A percentile compares a stretch with the other conserved stretches of the same genome.
Evolutionary conservation across 192 early-diverging fungal species (phyloP).

Genomic region (Backusella tarrabulga): DNA sequence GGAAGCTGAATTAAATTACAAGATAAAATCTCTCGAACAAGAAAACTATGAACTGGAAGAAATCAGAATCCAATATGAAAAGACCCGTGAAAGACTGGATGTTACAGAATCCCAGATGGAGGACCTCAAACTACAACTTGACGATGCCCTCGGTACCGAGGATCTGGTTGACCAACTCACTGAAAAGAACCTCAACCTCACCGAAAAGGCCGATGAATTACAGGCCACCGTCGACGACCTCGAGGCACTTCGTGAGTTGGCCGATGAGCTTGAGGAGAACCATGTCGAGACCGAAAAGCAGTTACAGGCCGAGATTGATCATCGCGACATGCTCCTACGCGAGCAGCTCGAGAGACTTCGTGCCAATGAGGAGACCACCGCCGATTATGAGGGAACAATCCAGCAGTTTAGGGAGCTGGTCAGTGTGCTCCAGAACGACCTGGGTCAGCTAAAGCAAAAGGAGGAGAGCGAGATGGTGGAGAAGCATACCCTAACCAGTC

Average conservation of each 20-base stretch:
- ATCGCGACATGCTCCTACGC: conserved; percentile 65
- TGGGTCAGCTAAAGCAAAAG: conserved; percentile 66
- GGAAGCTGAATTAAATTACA: conserved; percentile 64
- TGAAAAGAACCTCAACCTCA: conserved; percentile 80
- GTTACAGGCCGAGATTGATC: conserved; percentile 78
- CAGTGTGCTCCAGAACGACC: conserved; percentile 67
- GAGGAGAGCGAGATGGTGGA: conserved; percentile 55
- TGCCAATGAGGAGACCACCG: conserved; percentile 72
- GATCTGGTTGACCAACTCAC: conserved; percentile 82
- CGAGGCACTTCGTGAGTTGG: conserved; percentile 84
- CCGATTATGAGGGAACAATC: conserved; percentile 84
- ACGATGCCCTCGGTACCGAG: conserved; percentile 77
- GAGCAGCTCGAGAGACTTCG: conserved; percentile 61
- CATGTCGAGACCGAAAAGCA: conserved; percentile 87
- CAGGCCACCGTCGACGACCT: conserved; percentile 77
- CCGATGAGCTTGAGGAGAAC: conserved; percentile 91
- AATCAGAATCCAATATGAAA: conserved; percentile 55
- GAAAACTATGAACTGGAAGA: conserved; percentile 63
- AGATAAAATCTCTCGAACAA: conserved; percentile 68
- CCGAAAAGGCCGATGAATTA: conserved; percentile 78
- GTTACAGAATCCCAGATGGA: conserved; percentile 72
- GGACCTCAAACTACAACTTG: conserved; percentile 77
- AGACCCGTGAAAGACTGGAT: conserved; percentile 51
- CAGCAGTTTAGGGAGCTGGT: conserved; percentile 86
- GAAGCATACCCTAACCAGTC: conserved; percentile 53